Evolutionary conservation across 257 asterid genomes (phyloP), one percentile per base, ranked within the genome.

Genomic region (Solanum etuberosum): DNA sequence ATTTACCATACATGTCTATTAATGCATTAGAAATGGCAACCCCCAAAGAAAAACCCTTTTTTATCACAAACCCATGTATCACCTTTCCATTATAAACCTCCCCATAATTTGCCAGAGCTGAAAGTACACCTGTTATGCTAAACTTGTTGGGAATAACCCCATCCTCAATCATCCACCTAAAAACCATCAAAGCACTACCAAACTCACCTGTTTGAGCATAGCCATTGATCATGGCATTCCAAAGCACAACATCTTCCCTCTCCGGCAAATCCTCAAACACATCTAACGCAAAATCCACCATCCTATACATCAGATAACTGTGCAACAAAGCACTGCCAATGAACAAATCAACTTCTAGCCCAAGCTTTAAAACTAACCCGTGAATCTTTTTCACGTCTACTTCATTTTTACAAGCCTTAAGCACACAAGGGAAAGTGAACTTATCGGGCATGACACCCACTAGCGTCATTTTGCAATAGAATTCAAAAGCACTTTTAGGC

Each of bases 201-300:
- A 92, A 86, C 86, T 91, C 93, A 11, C 98, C 94, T 31, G 89
- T 85, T 84, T 90, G 91, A 42, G 93, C 92, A 92, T 90, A 92
- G 29, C 98, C 99, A 90, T 92, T 94, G 86, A 95, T 91, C 98
- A 96, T 93, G 14, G 99, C 92, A 89, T 96, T 96, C 96, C 96
- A 95, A 57, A 94, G 90, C 73, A 95, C 98, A 71, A 91, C 89
- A 78, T 95, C 98, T 87, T 92, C 92, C 88, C 86, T 92, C 67
- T 85, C 88, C 29, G 98, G 95, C 93, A 94, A 92, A 84, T 87
- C 93, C 34, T 92, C 98, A 72, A 96, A 94, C 93, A 93, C 92
- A 35, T 89, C 57, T 10, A 89, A 76, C 23, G 98, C 99, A 51
- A 92, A 94, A 71, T 32, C 65, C 82, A 94, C 90, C 89, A 90